These are phyloP conservation scores for Avena sativa DNA, from an alignment of 176 grass and related monocot genomes.

Conservation along the genomic window DNA sequence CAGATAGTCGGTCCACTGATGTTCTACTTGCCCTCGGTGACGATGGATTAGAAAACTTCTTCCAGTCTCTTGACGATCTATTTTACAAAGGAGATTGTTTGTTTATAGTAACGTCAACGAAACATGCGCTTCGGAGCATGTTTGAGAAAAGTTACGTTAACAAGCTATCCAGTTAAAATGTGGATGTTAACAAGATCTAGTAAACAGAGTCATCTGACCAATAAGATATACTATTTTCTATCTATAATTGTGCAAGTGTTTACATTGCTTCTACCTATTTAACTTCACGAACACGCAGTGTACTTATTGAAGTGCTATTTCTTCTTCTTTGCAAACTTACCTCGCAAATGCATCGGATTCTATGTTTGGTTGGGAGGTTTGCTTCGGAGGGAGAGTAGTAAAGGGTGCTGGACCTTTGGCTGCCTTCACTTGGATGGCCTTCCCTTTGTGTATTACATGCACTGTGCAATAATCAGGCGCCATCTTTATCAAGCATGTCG, in stretches of 20 bases:
- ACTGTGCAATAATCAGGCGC: conserved; percentile 84
- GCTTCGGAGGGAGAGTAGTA: conserved; percentile 58
- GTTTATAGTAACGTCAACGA: conserved; percentile 2
- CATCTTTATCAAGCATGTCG: conserved; percentile 83
- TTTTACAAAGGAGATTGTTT: neutral
- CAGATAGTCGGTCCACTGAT: conserved; percentile 43
- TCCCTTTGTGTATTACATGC: conserved; percentile 87
- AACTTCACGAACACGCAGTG: neutral
- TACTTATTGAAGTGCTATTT: conserved; percentile 6
- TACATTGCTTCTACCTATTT: conserved; percentile 20
- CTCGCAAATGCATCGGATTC: conserved; percentile 61
- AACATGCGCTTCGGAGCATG: neutral
- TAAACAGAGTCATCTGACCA: conserved; percentile 12
- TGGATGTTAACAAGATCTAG: conserved; percentile 4
- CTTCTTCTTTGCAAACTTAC: conserved; percentile 40
- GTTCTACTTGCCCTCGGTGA: conserved; percentile 52
- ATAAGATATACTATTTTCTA: conserved; percentile 27
- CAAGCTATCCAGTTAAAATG: neutral
- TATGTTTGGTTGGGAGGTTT: conserved; percentile 47
- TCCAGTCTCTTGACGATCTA: conserved; percentile 51
- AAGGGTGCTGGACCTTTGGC: conserved; percentile 59
- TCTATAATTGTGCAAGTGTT: neutral
- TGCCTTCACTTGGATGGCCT: conserved; percentile 67
- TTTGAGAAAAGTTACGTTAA: neutral
- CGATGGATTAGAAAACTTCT: conserved; percentile 50